Evolutionary conservation across 345 rosid species (phyloP).

Genomic region (Adansonia digitata): DNA sequence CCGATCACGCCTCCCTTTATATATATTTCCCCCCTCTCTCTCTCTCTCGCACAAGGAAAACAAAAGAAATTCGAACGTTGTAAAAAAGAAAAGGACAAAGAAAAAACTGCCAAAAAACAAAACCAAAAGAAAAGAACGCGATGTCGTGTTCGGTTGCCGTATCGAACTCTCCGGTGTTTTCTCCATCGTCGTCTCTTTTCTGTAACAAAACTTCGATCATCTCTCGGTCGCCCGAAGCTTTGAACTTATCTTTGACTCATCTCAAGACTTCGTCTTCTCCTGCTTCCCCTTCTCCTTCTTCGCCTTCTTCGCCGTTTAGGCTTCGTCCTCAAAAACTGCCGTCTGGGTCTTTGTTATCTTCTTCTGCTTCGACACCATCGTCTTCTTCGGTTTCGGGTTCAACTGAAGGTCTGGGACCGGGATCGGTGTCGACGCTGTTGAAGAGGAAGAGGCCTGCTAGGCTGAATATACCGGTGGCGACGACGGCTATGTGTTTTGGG

Average conservation of each 20-base stretch:
- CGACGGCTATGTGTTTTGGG: conserved; percentile 24
- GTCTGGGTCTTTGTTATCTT: conserved; percentile 23
- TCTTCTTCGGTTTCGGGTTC: neutral
- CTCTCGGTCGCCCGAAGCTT: conserved; percentile 37
- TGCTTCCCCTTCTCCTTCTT: conserved; percentile 38
- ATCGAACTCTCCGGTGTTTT: conserved; percentile 73
- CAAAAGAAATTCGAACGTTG: neutral
- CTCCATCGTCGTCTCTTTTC: conserved; percentile 67
- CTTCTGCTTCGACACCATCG: neutral
- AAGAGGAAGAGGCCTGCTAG: conserved; percentile 82
- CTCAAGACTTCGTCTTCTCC: conserved; percentile 35
- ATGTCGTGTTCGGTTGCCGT: conserved; percentile 78
- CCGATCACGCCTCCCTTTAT: too few relatives aligned
- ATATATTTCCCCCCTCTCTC: too few relatives aligned
- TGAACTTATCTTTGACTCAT: conserved; percentile 39
- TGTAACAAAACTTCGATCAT: conserved; percentile 40
- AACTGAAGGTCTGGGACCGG: neutral
- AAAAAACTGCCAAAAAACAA: too few relatives aligned
- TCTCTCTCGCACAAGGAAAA: too few relatives aligned
- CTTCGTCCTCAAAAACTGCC: conserved; percentile 58
- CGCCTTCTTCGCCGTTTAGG: conserved; percentile 63
- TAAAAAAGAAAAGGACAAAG: neutral
- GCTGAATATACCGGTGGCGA: conserved; percentile 51
- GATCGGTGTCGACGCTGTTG: conserved; percentile 28
- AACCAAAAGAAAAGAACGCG: neutral